Evolutionary conservation across 129 eudicot genomes (phyloP).

Genomic region (Centrapalus pauciflorus): DNA sequence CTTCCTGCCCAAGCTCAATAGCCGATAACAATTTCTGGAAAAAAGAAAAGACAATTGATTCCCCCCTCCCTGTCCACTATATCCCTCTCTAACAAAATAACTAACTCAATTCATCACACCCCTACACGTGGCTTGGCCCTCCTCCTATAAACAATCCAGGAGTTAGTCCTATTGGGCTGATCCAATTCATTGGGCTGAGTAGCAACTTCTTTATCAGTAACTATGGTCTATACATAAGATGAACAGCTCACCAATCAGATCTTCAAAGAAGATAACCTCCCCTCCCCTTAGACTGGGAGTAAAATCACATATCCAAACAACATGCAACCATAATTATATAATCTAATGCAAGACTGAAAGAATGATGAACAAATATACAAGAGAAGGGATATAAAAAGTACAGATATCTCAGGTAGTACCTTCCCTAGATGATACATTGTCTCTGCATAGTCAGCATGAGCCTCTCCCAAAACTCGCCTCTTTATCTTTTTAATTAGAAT

Average conservation of each 20-base stretch:
- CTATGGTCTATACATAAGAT: background rate
- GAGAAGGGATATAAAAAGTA: background rate
- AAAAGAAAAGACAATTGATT: too few relatives aligned
- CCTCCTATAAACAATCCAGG: too few relatives aligned
- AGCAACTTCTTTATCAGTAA: too few relatives aligned
- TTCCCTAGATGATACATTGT: slow-evolving; percentile 94
- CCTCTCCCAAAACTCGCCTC: slow-evolving; percentile 89
- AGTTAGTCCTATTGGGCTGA: too few relatives aligned
- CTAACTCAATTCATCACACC: too few relatives aligned
- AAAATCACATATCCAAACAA: background rate
- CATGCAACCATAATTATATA: background rate
- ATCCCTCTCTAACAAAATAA: too few relatives aligned
- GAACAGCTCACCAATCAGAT: background rate
- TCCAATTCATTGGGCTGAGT: too few relatives aligned
- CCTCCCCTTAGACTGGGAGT: background rate
- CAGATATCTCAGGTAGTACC: slow-evolving; percentile 36
- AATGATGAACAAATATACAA: background rate
- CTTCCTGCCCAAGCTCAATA: too few relatives aligned
- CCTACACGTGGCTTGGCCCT: too few relatives aligned
- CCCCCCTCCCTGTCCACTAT: too few relatives aligned
- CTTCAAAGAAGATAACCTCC: background rate
- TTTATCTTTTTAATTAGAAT: slow-evolving; percentile 48
- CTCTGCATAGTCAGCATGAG: slow-evolving; percentile 85
- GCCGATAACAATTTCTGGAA: too few relatives aligned
- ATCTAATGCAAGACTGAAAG: background rate